Percentiles rank a stretch among this genome's conserved stretches.
Evolutionary conservation across 1,284 basidiomycete species (phyloP).

Genomic region (Fomitopsis pinicola): DNA sequence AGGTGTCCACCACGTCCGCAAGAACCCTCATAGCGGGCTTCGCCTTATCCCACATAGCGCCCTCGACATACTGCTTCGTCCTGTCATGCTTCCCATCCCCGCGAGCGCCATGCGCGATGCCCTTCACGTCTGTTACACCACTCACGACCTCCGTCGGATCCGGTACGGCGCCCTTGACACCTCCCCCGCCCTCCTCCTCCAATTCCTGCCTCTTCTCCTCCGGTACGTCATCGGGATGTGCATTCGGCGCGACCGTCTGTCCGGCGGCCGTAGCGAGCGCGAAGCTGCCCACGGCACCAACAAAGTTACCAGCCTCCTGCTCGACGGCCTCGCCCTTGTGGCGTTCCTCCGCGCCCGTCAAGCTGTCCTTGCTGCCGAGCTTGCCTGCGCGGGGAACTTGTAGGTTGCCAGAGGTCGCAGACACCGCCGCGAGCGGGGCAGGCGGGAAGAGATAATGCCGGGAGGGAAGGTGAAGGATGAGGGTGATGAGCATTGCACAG

Average conservation of each 20-base stretch:
- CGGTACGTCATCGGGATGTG: slow-evolving; percentile 17
- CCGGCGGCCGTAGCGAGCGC: slow-evolving; percentile 36
- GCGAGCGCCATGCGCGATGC: slow-evolving; percentile 26
- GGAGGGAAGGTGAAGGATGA: slow-evolving; percentile 41
- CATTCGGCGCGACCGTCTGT: slow-evolving; percentile 22
- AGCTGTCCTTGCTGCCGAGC: slow-evolving; percentile 24
- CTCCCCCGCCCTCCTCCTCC: slow-evolving; percentile 14
- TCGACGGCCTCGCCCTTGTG: slow-evolving; percentile 40
- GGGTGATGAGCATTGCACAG: slow-evolving; percentile 31
- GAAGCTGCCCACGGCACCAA: slow-evolving; percentile 32
- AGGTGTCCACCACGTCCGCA: slow-evolving; percentile 26
- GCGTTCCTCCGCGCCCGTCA: slow-evolving; percentile 31
- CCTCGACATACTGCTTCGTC: slow-evolving; percentile 27
- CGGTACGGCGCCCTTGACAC: slow-evolving; percentile 22
- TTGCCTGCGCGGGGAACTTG: slow-evolving; percentile 25
- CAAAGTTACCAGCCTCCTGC: slow-evolving; percentile 38
- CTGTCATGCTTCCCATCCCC: slow-evolving; percentile 24
- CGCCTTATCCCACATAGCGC: slow-evolving; percentile 30
- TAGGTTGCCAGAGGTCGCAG: slow-evolving; percentile 21
- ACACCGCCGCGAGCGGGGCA: slow-evolving; percentile 36
- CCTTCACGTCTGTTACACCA: slow-evolving; percentile 25
- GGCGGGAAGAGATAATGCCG: slow-evolving; percentile 46
- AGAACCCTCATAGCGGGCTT: slow-evolving; percentile 31
- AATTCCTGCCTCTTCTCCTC: slow-evolving; percentile 17
- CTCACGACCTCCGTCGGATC: slow-evolving; percentile 29